Evolutionary conservation across 805 yeast genomes (phyloP).

Genomic region (Isabelozyma gotoi): DNA sequence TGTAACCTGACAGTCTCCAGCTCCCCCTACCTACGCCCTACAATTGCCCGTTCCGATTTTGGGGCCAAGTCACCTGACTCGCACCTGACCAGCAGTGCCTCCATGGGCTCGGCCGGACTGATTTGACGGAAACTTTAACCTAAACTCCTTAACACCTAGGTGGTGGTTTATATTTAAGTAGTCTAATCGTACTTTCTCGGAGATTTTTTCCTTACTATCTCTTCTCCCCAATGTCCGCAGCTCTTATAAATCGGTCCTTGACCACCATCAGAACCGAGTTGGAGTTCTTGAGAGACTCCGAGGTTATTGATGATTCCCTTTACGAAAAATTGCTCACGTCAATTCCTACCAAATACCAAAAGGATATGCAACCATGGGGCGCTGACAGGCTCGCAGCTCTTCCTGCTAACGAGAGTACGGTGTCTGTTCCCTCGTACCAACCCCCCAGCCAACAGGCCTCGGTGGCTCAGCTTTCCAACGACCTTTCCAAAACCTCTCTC

Average conservation of each 20-base stretch:
- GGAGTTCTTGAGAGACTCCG: slow-evolving; percentile 74
- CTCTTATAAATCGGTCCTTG: slow-evolving; percentile 74
- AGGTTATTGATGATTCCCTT: slow-evolving; percentile 61
- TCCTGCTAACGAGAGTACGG: neutral
- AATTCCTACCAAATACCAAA: slow-evolving; percentile 58
- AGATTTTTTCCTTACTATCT: neutral
- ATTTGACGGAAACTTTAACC: too few species aligned
- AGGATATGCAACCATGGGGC: slow-evolving; percentile 51
- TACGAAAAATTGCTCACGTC: slow-evolving; percentile 48
- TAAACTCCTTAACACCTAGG: too few species aligned
- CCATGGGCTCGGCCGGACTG: too few species aligned
- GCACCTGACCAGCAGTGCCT: too few species aligned
- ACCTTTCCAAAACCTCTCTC: slow-evolving; percentile 8
- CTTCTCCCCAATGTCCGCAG: slow-evolving; percentile 43
- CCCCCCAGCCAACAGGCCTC: neutral
- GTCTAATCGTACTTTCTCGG: too few species aligned
- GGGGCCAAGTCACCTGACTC: too few species aligned
- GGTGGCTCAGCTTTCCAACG: slow-evolving; percentile 5
- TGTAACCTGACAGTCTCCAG: too few species aligned
- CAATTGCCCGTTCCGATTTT: too few species aligned
- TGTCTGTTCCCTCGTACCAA: slow-evolving; percentile 1
- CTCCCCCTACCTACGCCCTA: too few species aligned
- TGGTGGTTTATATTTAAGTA: too few species aligned
- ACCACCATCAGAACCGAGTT: slow-evolving; percentile 75
- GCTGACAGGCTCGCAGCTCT: slow-evolving; percentile 24